Percentiles rank a stretch among this genome's conserved stretches.
phyloP scores from a whole-genome alignment of 345 rosid species.

The Erucastrum elatum region DNA sequence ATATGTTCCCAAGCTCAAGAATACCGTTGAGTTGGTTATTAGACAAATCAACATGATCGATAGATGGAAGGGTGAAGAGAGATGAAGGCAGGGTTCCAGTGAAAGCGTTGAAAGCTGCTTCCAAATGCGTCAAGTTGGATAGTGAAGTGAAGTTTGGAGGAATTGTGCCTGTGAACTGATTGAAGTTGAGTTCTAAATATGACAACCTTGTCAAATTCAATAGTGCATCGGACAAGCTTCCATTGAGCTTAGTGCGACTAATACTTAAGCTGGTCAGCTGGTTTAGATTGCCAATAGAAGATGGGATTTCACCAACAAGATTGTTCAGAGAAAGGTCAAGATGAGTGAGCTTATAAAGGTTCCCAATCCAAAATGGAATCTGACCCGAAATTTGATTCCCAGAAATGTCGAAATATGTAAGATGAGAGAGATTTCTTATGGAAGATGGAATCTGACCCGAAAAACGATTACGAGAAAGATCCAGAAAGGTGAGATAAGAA shows the following conservation, averaged over 20 bases:
- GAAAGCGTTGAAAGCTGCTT: neutral
- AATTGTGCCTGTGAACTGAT: neutral
- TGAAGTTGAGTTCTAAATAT: accelerated
- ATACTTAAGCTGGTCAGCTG: neutral
- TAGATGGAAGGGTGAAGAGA: neutral
- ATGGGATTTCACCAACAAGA: neutral
- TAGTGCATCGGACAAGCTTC: neutral
- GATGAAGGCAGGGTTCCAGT: neutral
- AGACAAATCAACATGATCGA: neutral
- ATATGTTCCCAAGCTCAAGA: neutral
- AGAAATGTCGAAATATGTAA: too few relatives aligned
- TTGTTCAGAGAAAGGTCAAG: neutral
- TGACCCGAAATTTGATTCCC: neutral
- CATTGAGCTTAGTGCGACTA: neutral
- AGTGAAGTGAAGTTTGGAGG: neutral
- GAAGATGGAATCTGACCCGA: neutral
- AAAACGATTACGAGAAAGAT: neutral
- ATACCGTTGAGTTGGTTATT: neutral
- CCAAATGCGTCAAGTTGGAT: neutral
- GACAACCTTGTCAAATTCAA: neutral
- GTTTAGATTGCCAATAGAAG: neutral
- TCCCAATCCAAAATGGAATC: neutral
- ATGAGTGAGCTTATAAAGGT: neutral
- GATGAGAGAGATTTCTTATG: too few relatives aligned
- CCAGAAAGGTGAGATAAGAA: neutral